These are phyloP conservation scores for Cordyceps javanica DNA, from an alignment of 2,329 filamentous ascomycete genomes.

Conservation along the genomic window DNA sequence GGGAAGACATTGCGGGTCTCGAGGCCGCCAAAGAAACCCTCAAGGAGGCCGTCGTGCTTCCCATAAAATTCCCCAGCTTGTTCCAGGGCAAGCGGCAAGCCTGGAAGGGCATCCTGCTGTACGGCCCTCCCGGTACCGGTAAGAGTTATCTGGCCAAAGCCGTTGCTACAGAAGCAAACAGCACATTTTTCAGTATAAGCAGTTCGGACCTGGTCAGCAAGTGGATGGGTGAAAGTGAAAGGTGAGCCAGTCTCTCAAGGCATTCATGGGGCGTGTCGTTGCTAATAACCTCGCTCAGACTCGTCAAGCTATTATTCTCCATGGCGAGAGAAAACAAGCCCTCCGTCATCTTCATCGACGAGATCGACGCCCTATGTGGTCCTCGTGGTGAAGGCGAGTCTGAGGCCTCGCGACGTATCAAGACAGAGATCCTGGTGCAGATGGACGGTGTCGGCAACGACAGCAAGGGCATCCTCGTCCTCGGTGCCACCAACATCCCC, in stretches of 20 bases:
- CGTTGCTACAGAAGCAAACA: constrained; percentile 96
- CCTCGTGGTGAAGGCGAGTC: constrained; percentile 92
- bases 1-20: constrained; percentile 95
- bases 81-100: constrained; percentile 95
- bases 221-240: constrained; percentile 99
- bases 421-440: constrained; percentile 95
- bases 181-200: constrained; percentile 97
- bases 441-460: constrained; percentile 99
- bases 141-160: constrained; percentile 98
- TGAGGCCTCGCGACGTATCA: constrained; percentile 94
- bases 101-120: constrained; percentile 96
- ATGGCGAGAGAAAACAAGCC: constrained; percentile 98
- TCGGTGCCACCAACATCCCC: constrained; percentile 96
- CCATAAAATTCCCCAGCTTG: constrained; percentile 95
- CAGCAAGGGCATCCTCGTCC: constrained; percentile 84
- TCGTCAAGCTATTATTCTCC: constrained; percentile 94
- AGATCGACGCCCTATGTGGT: constrained; percentile 93
- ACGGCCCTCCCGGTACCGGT: constrained; percentile 92
- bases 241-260: constrained; percentile 43
- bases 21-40: constrained; percentile 93
- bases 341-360: constrained; percentile 97
- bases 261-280: background rate
- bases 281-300: constrained; percentile 41
- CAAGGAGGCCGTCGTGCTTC: constrained; percentile 95
- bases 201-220: constrained; percentile 97